Base-by-base conservation (phyloP, 225 moss, liverwort and hornwort genomes). In the Bryoerythrophyllum caledonicum region DNA sequence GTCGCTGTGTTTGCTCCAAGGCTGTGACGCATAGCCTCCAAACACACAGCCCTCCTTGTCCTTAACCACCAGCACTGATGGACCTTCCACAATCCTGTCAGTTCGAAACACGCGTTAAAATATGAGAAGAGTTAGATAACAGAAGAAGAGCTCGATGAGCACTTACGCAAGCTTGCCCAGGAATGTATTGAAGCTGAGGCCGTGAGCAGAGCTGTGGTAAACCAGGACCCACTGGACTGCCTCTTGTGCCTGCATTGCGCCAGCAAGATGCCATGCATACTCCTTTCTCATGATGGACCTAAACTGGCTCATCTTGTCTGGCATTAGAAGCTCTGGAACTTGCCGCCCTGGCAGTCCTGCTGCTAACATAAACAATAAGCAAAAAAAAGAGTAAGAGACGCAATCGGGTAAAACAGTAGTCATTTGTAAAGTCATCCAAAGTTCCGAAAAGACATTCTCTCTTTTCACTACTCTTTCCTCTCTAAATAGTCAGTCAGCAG, bases 241-340 rank as follows among this genome's bases (percentile, higher is more conserved):
- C 72, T 99, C 99, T 71, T 93, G 89, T 44, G 86, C 82, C 70
- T 99, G 93, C 79, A 95, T 86, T 68, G 82, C 82, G 68, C 95
- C 99, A 52, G 86, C 84, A 75, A 99, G 77, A 68, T 99, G 99
- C 99, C 99, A 99, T 69, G 99, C 99, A 72, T 99, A 83, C 79
- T 99, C 99, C 63, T 76, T 87, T 81, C 87, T 89, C 83, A 95
- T 70, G 21, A 90, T 49, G 24, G 89, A 51, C n/a, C 69, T 83
- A 72, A 63, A 75, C 10, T 76, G 76, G 51, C 78, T 72, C 46
- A 87, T 25, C 68, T 81, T 87, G 46, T 92, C 90, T 12, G 95
- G 85, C 37, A 82, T 71, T 15, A 89, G 17, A 74, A 99, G 85
- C 56, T 60, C 59, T 60, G 99, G 99, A 63, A 92, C 80, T 56